Evolutionary conservation across 257 asterid genomes (phyloP).

Genomic region (Cynanchum wilfordii): DNA sequence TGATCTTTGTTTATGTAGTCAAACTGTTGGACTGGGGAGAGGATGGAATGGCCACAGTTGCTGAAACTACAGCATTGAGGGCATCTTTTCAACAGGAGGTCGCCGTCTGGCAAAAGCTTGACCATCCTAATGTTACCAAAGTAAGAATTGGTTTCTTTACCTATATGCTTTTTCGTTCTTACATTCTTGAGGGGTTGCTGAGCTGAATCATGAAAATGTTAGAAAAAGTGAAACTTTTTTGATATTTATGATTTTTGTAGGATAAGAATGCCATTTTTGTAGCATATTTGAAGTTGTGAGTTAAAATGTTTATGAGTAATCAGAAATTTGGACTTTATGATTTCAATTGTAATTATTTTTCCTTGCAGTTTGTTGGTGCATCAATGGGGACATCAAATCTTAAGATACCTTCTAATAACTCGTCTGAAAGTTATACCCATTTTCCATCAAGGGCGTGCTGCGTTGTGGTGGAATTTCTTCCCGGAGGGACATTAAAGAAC

Average conservation of each 20-base stretch:
- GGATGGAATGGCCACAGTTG: conserved; percentile 55
- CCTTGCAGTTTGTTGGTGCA: conserved; percentile 74
- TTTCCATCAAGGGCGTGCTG: conserved; percentile 92
- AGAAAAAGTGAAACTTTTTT: no score
- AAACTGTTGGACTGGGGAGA: conserved; percentile 75
- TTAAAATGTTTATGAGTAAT: neutral
- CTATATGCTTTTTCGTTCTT: neutral
- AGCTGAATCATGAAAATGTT: neutral
- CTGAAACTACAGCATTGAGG: conserved; percentile 50
- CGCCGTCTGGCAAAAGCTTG: conserved; percentile 70
- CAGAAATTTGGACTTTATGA: neutral
- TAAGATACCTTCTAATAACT: conserved; percentile 80
- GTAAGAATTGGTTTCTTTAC: conserved; percentile 10
- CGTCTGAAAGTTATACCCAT: conserved; percentile 61
- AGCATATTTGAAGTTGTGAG: neutral
- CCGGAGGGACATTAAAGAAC: conserved; percentile 77
- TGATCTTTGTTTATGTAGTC: conserved; percentile 30
- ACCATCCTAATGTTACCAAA: conserved; percentile 48
- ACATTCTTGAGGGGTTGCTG: neutral
- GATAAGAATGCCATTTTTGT: no score
- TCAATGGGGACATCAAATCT: conserved; percentile 94
- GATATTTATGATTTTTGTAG: no score
- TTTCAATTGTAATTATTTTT: neutral
- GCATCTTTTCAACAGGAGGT: conserved; percentile 56
- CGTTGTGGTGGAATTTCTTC: conserved; percentile 77